Evolutionary conservation across 2,329 filamentous ascomycete genomes (phyloP), one percentile per base, ranked within the genome.

Genomic region (Fusarium vanettenii): DNA sequence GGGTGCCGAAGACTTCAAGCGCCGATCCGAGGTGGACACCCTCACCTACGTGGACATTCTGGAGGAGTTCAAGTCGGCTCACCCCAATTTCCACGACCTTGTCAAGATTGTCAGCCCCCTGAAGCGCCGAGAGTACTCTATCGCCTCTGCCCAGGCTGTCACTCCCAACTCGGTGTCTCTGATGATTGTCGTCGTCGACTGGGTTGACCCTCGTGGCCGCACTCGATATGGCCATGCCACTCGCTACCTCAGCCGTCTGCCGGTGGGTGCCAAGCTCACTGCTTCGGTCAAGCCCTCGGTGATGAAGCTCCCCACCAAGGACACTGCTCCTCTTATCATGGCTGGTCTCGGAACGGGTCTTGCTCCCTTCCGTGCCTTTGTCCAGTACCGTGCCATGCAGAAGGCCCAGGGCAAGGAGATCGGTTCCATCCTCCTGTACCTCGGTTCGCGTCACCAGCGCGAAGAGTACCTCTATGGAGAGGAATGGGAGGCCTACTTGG

Each of bases 401-500:
- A 98, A 98, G 87, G 92, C 95, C n/a, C 94, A 97, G 83, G 97
- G 97, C 84, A 95, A 97, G 87, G 92, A 97, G 68, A 98, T 99
- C 77, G 97, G 97, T 64, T 88, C 95, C 50, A 97, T 98, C 72
- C 90, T 99, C 63, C 87, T 99, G 70, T 99, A 98, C 89, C 96
- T 99, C 87, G 97, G 97, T 74, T 96, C 95, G 20, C 95, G 97
- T 63, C 95, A 98, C 89, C 95, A 98, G 87, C 94, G 95, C 76
- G 97, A 99, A 86, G 97, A 99, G 86, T 99, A 99, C 85, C 92
- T 98, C 70, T 99, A 98, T 81, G 97, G 97, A 72, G 97, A 99
- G 84, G 97, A 99, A 84, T 99, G 97, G 97, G 97, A 99, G 84
- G 97, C 97, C 0, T 99, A 99, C 85, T 91, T 97, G 81, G 96